Base-by-base conservation (phyloP, 257 asterid genomes). In the Phtheirospermum japonicum region DNA sequence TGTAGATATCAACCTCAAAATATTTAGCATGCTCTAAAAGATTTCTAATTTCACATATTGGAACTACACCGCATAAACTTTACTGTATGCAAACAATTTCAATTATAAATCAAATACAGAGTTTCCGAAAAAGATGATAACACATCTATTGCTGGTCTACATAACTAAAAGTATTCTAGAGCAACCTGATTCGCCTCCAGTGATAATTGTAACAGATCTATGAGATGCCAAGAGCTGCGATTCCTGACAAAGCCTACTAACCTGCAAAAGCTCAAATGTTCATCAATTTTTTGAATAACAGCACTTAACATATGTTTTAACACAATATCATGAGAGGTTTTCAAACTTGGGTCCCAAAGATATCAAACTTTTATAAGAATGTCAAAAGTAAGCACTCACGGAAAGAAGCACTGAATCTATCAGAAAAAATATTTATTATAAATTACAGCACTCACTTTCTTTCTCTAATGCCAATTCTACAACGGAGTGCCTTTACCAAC, bases 111-210 rank as follows among this genome's bases (percentile, higher is more conserved):
- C 26, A 54, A 40, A 48, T 9, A n/a, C 28, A 48, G 54, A 58
- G n/a, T 51, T 49, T 67, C 42, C 39, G 40, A 26, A 34, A 53
- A 56, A 69, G 16, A 50, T 53, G 42, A 40, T 18, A 16, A 50
- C 31, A 17, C 45, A 37, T 39, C 57, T 62, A 17, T 17, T 28
- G 56, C 56, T 64, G 42, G 48, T 40, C 57, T 40, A 16, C 42
- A 55, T 26, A 56, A 63, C 19, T 40, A 10, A 65, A 66, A 67
- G 42, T 53, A 26, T 45, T 61, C 50, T 31, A 67, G n/a, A 67
- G 57, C 65, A 45, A 93, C 97, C 99, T 83, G 99, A 87, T 73
- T 74, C 76, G 62, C 71, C 64, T 60, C 94, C 78, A 12, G 97
- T 83, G 49, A 93, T 85, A 75, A 93, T 80, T 51, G 89, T 85